Evolutionary conservation across 2,329 filamentous ascomycete genomes (phyloP).

Genomic region (Chaetomiaceae sp.): DNA sequence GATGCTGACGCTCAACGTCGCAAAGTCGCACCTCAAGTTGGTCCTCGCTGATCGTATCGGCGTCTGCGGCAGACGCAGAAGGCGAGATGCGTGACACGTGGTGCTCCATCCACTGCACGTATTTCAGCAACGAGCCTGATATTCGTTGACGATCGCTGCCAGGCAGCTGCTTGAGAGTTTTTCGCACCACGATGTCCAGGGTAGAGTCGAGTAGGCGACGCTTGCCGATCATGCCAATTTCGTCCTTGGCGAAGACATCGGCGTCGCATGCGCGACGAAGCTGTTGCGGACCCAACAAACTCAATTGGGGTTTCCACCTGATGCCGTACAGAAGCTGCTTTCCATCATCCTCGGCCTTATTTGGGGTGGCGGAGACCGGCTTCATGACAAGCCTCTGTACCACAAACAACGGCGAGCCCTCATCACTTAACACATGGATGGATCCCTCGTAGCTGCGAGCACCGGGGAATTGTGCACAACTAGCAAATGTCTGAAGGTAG

Average conservation of each 20-base stretch:
- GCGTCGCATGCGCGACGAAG: constrained; percentile 23
- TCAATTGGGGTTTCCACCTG: constrained; percentile 35
- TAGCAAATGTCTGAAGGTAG: no score
- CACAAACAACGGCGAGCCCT: no score
- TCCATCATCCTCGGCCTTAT: constrained; percentile 9
- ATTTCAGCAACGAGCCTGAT: constrained; percentile 20
- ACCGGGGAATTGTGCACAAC: no score
- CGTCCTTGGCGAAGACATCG: constrained; percentile 22
- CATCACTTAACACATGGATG: no score
- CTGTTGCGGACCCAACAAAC: constrained; percentile 28
- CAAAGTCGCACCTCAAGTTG: constrained; percentile 26
- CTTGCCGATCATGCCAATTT: constrained; percentile 17
- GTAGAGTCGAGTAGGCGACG: constrained; percentile 21
- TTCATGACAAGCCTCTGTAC: constrained; percentile 25
- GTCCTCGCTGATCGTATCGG: constrained; percentile 14
- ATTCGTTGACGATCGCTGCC: not conserved
- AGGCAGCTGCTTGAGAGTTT: not conserved
- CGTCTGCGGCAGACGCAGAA: constrained; percentile 14
- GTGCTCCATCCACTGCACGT: constrained; percentile 30
- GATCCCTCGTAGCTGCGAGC: no score
- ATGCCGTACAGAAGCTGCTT: constrained; percentile 31
- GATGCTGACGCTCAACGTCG: constrained; percentile 25
- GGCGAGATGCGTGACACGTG: constrained; percentile 19
- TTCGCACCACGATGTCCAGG: not conserved
- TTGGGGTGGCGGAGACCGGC: constrained; percentile 19